Evolutionary conservation across 83 land plant species (phyloP).

Genomic region (Picea abies): DNA sequence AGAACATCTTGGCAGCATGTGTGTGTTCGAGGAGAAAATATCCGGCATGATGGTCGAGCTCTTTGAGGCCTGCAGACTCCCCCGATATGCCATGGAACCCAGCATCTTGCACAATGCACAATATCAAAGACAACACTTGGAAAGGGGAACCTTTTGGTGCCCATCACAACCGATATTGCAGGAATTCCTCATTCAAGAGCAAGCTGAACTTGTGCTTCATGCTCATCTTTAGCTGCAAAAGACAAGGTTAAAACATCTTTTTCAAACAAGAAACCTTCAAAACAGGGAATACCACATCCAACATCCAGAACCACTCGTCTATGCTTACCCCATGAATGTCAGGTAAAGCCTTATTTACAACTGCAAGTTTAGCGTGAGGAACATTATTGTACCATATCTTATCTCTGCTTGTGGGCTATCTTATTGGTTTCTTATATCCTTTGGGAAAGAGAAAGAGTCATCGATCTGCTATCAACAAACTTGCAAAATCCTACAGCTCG

Average conservation of each 20-base stretch:
- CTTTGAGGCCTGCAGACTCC: too few species aligned
- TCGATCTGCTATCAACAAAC: too few species aligned
- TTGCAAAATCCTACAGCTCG: too few species aligned
- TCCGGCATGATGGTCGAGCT: too few species aligned
- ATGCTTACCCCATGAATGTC: slow-evolving; percentile 78
- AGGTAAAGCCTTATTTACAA: slow-evolving; percentile 64
- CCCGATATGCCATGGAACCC: slow-evolving; percentile 73
- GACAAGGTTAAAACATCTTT: slow-evolving; percentile 63
- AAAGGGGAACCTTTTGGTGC: slow-evolving; percentile 58
- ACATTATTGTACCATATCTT: too few species aligned
- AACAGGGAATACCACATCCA: slow-evolving; percentile 91
- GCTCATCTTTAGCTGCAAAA: slow-evolving; percentile 59
- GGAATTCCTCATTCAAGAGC: slow-evolving; percentile 66
- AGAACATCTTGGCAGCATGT: slow-evolving; percentile 53
- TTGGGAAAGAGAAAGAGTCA: too few species aligned
- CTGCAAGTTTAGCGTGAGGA: too few species aligned
- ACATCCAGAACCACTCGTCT: slow-evolving; percentile 75
- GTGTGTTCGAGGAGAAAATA: too few species aligned
- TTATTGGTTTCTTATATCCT: too few species aligned
- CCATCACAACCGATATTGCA: slow-evolving; percentile 64
- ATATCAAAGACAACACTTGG: slow-evolving; percentile 60
- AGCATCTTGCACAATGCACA: slow-evolving; percentile 59
- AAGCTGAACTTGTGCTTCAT: slow-evolving; percentile 58
- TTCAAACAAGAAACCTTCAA: slow-evolving; percentile 80
- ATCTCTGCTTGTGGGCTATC: too few species aligned